Evolutionary conservation across 1,139 yeast genomes (phyloP), one percentile per base, ranked within the genome.

Genomic region (Entelexis paramagnoliae): DNA sequence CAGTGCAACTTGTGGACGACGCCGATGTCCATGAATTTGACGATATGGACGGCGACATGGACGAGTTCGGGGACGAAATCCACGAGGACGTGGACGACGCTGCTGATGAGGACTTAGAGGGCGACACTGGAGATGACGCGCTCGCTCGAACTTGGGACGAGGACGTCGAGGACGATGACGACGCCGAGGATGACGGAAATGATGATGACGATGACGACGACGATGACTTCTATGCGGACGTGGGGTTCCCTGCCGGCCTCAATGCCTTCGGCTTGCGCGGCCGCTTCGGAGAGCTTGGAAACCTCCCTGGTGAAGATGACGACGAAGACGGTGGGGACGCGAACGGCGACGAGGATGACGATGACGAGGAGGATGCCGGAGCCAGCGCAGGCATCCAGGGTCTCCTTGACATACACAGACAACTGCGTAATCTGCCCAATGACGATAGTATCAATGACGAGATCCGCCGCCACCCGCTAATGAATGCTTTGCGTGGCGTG

Each of bases 151-250:
- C n/a, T n/a, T 33, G 46, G 33, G 41, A 33, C 14, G 48, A 22
- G 10, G 40, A 19, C 35, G 35, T 4, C 40, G 51, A 43, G 20
- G 43, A 39, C 26, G 42, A 30, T 7, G 30, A 20, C 11, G 49
- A 33, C 9, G 34, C 16, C 6, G 56, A 46, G 19, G 56, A 46
- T 19, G 55, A 58, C 19, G 65, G 55, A 20, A 20, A 16, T 13
- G 56, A 47, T 20, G 56, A 48, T 24, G 55, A 58, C 19, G 65
- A 55, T 11, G 58, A 54, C 6, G 64, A 59, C 16, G 65, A 60
- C 10, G 57, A 54, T 34, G 57, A 50, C n/a, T 24, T 40, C 10
- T 40, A 17, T 16, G 44, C 34, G 5, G 8, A 40, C 10, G 34
- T 20, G 7, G 29, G 24, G 26, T 17, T 40, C 24, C 34, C 44